phyloP scores from a whole-genome alignment of 2,329 filamentous ascomycete genomes.

The Colletotrichum karsti region DNA sequence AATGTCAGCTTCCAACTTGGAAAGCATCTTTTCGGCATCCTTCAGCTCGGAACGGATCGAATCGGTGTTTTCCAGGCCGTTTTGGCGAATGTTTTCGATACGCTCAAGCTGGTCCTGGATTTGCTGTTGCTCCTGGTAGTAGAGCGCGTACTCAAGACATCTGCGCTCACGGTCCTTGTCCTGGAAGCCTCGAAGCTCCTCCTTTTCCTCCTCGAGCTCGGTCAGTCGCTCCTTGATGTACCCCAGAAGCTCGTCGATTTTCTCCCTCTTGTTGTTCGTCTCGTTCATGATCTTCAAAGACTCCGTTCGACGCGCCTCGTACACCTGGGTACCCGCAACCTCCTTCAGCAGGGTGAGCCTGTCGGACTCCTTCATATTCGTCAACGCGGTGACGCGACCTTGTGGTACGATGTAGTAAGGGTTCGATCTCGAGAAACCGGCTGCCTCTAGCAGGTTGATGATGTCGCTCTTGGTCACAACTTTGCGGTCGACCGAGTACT shows the following conservation, averaged over 20 bases:
- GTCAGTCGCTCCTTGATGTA: conserved; percentile 90
- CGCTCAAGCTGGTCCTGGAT: conserved; percentile 81
- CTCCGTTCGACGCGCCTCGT: conserved; percentile 90
- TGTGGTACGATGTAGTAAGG: conserved; percentile 99
- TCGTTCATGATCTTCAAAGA: conserved; percentile 97
- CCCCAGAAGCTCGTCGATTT: conserved; percentile 91
- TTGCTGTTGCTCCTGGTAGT: conserved; percentile 86
- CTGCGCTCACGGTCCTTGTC: conserved; percentile 92
- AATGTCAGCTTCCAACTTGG: conserved; percentile 80
- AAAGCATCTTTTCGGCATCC: conserved; percentile 81
- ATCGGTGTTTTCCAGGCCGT: conserved; percentile 85
- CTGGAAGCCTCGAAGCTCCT: conserved; percentile 92
- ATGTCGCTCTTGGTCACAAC: conserved; percentile 95
- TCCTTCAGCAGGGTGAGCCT: conserved; percentile 92
- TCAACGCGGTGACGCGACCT: conserved; percentile 92
- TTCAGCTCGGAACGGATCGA: conserved; percentile 80
- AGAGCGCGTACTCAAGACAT: conserved; percentile 94
- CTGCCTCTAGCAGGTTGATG: conserved; percentile 93
- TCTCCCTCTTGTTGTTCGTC: conserved; percentile 91
- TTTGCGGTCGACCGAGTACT: conserved; percentile 97
- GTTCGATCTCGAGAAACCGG: conserved; percentile 95
- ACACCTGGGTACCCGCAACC: conserved; percentile 97
- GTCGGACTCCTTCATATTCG: conserved; percentile 98
- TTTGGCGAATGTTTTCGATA: conserved; percentile 83
- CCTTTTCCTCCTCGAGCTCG: conserved; percentile 96